Conservation (phyloP, 2,329 filamentous ascomycete species). For the Kalmusia sp. region DNA sequence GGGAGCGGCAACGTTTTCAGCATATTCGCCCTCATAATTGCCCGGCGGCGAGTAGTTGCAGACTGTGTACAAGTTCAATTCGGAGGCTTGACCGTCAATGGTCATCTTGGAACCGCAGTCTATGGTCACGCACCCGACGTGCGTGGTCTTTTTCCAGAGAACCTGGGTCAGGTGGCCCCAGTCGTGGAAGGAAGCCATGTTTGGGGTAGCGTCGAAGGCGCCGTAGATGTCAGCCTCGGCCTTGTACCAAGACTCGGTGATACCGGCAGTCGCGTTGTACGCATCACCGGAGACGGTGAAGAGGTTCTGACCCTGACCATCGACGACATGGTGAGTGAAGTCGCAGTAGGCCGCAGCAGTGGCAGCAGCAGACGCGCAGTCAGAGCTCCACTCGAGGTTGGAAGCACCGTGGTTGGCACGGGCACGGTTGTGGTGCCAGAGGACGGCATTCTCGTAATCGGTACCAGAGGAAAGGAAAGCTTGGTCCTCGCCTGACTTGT, state of each 20-base stretch:
- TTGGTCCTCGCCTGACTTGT: conserved; percentile 30
- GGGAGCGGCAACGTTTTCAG: conserved; percentile 57
- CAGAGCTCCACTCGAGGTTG: conserved; percentile 71
- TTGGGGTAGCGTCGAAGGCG: not conserved
- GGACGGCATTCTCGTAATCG: conserved; percentile 38
- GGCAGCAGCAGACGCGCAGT: conserved; percentile 63
- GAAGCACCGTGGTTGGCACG: conserved; percentile 79
- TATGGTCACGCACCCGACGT: conserved; percentile 44
- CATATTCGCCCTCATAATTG: conserved; percentile 64
- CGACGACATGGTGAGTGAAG: conserved; percentile 67
- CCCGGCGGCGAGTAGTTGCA: conserved; percentile 84
- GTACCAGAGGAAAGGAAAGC: conserved; percentile 30
- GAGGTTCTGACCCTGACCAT: conserved; percentile 89
- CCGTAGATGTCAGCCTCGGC: conserved; percentile 62
- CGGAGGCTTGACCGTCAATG: conserved; percentile 22
- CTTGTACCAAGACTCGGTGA: conserved; percentile 90
- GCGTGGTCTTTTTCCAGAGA: conserved; percentile 46
- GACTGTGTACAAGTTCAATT: conserved; percentile 64
- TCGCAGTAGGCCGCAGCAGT: conserved; percentile 76
- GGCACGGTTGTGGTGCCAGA: conserved; percentile 85
- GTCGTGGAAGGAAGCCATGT: conserved; percentile 55
- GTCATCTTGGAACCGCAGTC: conserved; percentile 39
- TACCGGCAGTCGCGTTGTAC: conserved; percentile 68
- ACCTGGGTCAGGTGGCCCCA: conserved; percentile 48
- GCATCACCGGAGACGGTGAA: conserved; percentile 68